A percentile compares a stretch with the other conserved stretches of the same genome.
phyloP scores from a whole-genome alignment of 305 asterid genomes.

The Striga hermonthica region DNA sequence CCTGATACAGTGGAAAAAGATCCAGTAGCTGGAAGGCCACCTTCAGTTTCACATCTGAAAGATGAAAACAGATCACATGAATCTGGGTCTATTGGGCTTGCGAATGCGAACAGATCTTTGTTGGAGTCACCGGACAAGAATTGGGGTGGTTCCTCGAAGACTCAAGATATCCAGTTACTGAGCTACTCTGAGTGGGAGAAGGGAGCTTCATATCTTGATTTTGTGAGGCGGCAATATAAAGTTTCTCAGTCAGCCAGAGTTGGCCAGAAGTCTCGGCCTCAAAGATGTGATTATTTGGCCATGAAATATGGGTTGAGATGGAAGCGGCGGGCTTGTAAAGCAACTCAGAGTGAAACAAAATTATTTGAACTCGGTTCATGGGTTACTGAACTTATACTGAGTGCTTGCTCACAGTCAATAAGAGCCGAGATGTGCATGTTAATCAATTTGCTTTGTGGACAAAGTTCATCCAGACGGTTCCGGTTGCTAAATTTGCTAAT shows the following conservation, averaged over 20 bases:
- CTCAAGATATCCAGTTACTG: slow-evolving; percentile 76
- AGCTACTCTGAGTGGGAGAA: slow-evolving; percentile 98
- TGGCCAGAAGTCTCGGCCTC: slow-evolving; percentile 82
- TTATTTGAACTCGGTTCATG: slow-evolving; percentile 97
- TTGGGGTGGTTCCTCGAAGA: slow-evolving; percentile 76
- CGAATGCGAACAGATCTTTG: slow-evolving; percentile 49
- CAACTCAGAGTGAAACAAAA: slow-evolving; percentile 63
- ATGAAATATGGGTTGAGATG: slow-evolving; percentile 93
- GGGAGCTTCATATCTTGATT: slow-evolving; percentile 99
- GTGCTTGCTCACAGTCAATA: slow-evolving; percentile 98
- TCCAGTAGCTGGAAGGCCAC: slow-evolving; percentile 56
- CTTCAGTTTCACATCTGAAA: slow-evolving; percentile 52
- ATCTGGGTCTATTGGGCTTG: slow-evolving; percentile 57
- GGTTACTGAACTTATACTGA: slow-evolving; percentile 97
- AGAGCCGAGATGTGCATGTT: slow-evolving; percentile 99
- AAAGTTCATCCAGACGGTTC: slow-evolving; percentile 80
- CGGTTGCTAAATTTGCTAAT: slow-evolving; percentile 82
- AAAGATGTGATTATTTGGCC: slow-evolving; percentile 74
- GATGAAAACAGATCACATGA: slow-evolving; percentile 56
- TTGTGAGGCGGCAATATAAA: slow-evolving; percentile 96
- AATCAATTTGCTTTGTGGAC: slow-evolving; percentile 89
- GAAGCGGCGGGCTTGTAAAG: slow-evolving; percentile 75
- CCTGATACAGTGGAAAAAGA: slow-evolving; percentile 90
- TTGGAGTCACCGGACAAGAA: slow-evolving; percentile 63
- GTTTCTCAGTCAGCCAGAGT: slow-evolving; percentile 72